Percentiles rank a stretch among this genome's conserved stretches.
Conservation (phyloP, 768 basidiomycete genomes). For the Rhodotorula toruloides region DNA sequence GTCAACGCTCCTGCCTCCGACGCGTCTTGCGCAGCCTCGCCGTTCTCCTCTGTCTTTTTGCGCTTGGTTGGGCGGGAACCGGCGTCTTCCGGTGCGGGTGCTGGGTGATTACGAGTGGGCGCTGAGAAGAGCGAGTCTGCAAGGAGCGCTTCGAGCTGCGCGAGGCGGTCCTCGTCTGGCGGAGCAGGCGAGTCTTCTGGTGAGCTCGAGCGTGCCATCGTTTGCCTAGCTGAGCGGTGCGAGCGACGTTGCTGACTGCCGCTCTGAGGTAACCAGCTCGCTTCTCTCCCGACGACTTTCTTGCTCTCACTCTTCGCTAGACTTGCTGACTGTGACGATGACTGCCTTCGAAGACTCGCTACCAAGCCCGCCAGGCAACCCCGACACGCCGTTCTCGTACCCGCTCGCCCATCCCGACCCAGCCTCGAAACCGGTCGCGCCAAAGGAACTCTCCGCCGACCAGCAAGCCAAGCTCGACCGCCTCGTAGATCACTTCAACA, state of each 20-base stretch:
- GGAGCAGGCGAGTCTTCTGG: not conserved
- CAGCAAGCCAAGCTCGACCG: conserved; percentile 29
- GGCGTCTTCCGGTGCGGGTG: not conserved
- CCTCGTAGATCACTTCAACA: conserved; percentile 39
- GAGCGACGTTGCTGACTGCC: not conserved
- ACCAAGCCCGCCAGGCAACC: not conserved
- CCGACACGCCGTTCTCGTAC: conserved; percentile 8
- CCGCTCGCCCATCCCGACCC: conserved; percentile 28
- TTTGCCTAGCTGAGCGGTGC: not conserved
- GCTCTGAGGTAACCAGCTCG: not conserved
- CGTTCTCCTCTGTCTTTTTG: not conserved
- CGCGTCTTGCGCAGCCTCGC: not conserved
- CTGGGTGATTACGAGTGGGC: not conserved
- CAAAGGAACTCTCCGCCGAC: conserved; percentile 24
- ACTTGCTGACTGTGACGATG: not conserved
- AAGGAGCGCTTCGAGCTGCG: conserved; percentile 23
- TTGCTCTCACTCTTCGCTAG: not conserved
- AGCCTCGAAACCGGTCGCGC: conserved; percentile 7
- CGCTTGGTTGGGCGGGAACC: not conserved
- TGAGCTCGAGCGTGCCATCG: no score
- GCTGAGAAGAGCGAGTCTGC: not conserved
- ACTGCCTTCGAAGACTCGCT: conserved; percentile 14
- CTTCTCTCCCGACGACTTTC: not conserved
- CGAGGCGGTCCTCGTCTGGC: conserved; percentile 8
- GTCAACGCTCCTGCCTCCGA: not conserved